Base-by-base conservation (phyloP, 306 rosid species). In the Prinsepia uniflora region DNA sequence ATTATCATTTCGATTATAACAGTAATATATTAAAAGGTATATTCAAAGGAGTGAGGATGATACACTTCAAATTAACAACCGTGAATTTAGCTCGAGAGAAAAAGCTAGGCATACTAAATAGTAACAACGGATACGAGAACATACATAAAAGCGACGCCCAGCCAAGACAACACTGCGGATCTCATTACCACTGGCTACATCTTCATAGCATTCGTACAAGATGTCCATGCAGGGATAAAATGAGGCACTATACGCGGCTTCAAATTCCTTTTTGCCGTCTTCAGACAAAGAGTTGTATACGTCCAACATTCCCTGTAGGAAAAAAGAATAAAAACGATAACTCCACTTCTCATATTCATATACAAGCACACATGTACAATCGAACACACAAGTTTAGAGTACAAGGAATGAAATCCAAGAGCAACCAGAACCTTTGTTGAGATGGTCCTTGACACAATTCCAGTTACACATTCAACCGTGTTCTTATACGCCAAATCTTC, bases 121-220 rank as follows among this genome's bases (percentile, higher is more conserved):
- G 36, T 30, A 30, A 30, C 36, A 52, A 0, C 49, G 34, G 49
- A 72, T 60, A 15, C 36, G 48, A 79, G 69, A 54, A 72, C 96
- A 56, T 82, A 94, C 99, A 46, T 86, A 87, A 65, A 95, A 91
- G 67, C 97, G 90, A 10, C 99, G 97, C 34, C 99, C 99, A 36
- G 99, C 99, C 85, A 91, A 83, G 77, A 95, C 96, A 55, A 95
- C 99, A 72, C 99, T 95, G 74, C 91, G 91, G 72, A 95, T 95
- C 85, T 95, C 99, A 74, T 92, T 95, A 5, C 99, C 89, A 34
- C 76, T 85, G 15, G 95, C 97, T 4, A 95, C 95, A 74, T 95
- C 99, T 80, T 95, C 99, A 12, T 95, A 95, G 82, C 99, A 95
- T 76, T 91, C 97, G 8, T 91, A 95, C 84, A 95, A 84, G 84